phyloP scores from a whole-genome alignment of 176 grass and related monocot genomes.

The Ampelocalamus luodianensis region DNA sequence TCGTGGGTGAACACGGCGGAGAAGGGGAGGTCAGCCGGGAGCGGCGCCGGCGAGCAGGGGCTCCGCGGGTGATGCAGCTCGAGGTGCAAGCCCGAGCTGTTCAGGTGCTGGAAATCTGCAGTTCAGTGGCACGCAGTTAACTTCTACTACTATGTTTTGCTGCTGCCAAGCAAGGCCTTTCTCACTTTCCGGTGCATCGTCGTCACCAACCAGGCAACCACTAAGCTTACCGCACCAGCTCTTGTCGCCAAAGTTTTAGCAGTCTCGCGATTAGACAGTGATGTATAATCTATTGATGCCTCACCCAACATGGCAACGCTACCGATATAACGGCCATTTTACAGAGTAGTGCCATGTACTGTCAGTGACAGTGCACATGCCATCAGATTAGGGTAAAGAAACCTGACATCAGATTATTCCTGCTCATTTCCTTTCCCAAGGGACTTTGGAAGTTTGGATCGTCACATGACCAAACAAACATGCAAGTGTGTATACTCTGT shows the following conservation, averaged over 20 bases:
- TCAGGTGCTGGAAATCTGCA: conserved; percentile 64
- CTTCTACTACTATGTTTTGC: not conserved
- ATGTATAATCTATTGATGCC: conserved; percentile 3
- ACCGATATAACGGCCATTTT: not conserved
- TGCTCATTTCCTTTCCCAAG: conserved; percentile 20
- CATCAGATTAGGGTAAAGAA: conserved; percentile 14
- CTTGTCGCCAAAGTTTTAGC: conserved; percentile 24
- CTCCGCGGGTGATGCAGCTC: conserved; percentile 68
- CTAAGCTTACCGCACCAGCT: conserved; percentile 33
- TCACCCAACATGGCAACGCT: conserved; percentile 18
- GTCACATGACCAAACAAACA: not conserved
- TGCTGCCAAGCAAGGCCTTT: not conserved
- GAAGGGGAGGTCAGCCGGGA: conserved; percentile 55
- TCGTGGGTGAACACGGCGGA: conserved; percentile 66
- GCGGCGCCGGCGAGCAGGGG: conserved; percentile 68
- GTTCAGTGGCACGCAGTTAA: not conserved
- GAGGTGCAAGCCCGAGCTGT: conserved; percentile 54
- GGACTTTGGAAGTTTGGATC: not conserved
- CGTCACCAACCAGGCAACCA: conserved; percentile 12
- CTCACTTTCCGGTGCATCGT: not conserved
- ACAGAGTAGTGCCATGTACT: not conserved
- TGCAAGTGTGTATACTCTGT: not conserved
- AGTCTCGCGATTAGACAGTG: conserved; percentile 9
- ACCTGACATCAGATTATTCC: conserved; percentile 9
- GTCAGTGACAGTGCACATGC: not conserved